A percentile compares a stretch with the other conserved stretches of the same genome.
Evolutionary conservation across 2,329 filamentous ascomycete genomes (phyloP).

Genomic region (Diplodia intermedia): DNA sequence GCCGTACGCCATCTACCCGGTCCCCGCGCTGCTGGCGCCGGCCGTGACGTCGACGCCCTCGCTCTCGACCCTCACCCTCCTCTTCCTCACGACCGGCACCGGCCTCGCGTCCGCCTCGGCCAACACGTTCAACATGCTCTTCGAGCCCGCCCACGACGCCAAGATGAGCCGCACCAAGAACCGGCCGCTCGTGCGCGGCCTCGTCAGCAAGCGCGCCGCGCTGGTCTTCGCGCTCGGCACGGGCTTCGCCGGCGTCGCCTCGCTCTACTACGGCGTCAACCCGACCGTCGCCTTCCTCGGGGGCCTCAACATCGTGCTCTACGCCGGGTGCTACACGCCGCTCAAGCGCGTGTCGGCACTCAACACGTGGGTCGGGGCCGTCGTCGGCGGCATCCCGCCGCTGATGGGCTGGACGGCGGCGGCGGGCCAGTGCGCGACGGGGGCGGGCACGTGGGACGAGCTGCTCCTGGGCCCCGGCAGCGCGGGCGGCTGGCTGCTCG

Average conservation of each 20-base stretch:
- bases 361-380: constrained; percentile 94
- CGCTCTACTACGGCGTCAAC: constrained; percentile 89
- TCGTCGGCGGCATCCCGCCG: constrained; percentile 92
- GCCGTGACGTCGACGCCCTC: constrained; percentile 74
- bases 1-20: constrained; percentile 90
- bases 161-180: constrained; percentile 94
- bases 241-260: constrained; percentile 71
- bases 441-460: constrained; percentile 70
- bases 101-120: constrained; percentile 88
- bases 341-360: constrained; percentile 84
- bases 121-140: constrained; percentile 96
- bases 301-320: constrained; percentile 82
- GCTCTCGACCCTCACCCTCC: constrained; percentile 85
- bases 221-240: constrained; percentile 79
- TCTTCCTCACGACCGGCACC: constrained; percentile 90
- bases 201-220: constrained; percentile 75
- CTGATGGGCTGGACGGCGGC: constrained; percentile 98
- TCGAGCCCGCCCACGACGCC: constrained; percentile 88
- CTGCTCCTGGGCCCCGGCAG: constrained; percentile 73
- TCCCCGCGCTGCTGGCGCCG: constrained; percentile 81
- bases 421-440: constrained; percentile 78
- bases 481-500: constrained; percentile 87
- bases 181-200: constrained; percentile 80
- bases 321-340: constrained; percentile 91
- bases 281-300: constrained; percentile 89